These are phyloP conservation scores for Metschnikowia vanudenii DNA, from an alignment of 805 yeast species.

Conservation along the genomic window DNA sequence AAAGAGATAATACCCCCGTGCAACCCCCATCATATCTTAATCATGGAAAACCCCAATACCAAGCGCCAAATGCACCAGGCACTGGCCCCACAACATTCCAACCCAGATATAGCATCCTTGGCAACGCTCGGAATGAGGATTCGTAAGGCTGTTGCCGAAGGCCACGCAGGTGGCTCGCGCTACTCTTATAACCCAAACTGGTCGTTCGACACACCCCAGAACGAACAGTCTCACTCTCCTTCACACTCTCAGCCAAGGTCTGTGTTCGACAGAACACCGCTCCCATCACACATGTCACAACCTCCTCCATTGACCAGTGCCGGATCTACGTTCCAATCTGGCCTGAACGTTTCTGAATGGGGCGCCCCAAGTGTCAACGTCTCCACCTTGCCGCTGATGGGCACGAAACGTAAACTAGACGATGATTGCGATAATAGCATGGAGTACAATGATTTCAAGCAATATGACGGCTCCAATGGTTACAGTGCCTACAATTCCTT, in stretches of 20 bases:
- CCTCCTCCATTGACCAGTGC: slow-evolving; percentile 46
- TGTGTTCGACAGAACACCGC: slow-evolving; percentile 32
- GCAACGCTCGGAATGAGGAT: slow-evolving; percentile 69
- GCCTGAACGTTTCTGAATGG: slow-evolving; percentile 46
- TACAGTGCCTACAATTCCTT: not conserved
- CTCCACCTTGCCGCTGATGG: slow-evolving; percentile 10
- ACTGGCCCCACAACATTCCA: slow-evolving; percentile 24
- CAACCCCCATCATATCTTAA: not conserved
- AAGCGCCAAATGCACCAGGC: slow-evolving; percentile 38
- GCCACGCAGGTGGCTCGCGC: slow-evolving; percentile 39
- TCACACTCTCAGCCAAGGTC: slow-evolving; percentile 1
- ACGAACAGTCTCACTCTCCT: not conserved
- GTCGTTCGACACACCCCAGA: not conserved
- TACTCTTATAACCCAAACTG: slow-evolving; percentile 12
- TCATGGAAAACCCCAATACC: slow-evolving; percentile 16
- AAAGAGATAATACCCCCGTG: no score
- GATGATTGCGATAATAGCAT: slow-evolving; percentile 3
- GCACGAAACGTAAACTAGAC: slow-evolving; percentile 8
- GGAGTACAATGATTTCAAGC: no score
- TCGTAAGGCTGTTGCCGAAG: slow-evolving; percentile 63
- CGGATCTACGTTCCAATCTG: slow-evolving; percentile 44
- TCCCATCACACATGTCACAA: slow-evolving; percentile 39
- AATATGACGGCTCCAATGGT: no score
- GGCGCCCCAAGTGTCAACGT: slow-evolving; percentile 9
- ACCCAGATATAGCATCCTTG: slow-evolving; percentile 39